Evolutionary conservation across 2,329 filamentous ascomycete genomes (phyloP), one percentile per base, ranked within the genome.

Genomic region (Thelonectria olida): DNA sequence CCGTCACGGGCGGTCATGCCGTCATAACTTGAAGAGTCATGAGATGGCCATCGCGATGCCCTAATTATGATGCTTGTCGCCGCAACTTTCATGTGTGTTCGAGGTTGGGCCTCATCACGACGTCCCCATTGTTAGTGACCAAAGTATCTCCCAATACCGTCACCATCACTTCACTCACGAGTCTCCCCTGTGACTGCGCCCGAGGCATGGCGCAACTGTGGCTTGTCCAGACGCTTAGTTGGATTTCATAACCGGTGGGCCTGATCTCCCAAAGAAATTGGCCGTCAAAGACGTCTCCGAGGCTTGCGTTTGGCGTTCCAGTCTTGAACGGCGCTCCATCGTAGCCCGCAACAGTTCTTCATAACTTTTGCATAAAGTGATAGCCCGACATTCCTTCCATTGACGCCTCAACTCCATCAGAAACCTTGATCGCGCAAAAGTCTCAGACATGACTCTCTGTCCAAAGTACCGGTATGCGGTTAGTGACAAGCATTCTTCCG

Each of bases 11-110:
- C 22, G 28, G 45, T 9, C 17, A 59, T 54, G 36, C 28, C 27
- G 50, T 31, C 50, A 54, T 31, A 22, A n/a, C 13, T 23, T 39
- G 27, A 25, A 23, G n/a, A 38, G 52, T 52, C 47, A 61, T 56
- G 58, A 45, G 45, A 49, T 31, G 10, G 19, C 22, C 23, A 7
- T 12, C 15, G 15, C 28, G 8, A 12, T 27, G 25, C 28, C 45
- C n/a, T 28, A 17, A 38, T n/a, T 17, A 41, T 55, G 25, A 25
- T 45, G 23, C 28, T n/a, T 8, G 36, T 34, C 47, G 38, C 25
- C 57, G 17, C 28, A 52, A 17, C 22, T 12, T 22, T 41, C 5
- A 12, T 15, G 5, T 15, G n/a, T 6, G 13, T 13, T 45, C 9
- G 2, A 20, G 28, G 25, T 22, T n/a, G n/a, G 42, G 17, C 19